phyloP scores from a whole-genome alignment of 2,329 filamentous ascomycete species.

The Coccinonectria pachysandricola region DNA sequence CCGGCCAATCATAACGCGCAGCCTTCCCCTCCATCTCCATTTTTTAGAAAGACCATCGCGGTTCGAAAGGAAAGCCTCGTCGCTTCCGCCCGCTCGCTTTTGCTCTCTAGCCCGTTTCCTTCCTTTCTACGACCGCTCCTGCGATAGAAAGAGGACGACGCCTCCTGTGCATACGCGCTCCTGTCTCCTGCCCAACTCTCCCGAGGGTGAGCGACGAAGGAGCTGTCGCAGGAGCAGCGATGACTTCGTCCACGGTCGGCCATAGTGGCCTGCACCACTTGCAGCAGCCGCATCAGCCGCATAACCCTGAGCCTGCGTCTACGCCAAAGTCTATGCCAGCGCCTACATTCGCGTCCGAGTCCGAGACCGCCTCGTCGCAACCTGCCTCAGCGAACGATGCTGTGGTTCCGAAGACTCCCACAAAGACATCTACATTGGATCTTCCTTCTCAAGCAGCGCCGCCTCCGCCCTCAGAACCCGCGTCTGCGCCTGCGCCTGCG shows the following conservation, averaged over 20 bases:
- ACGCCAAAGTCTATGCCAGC: constrained; percentile 7
- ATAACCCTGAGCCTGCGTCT: constrained; percentile 12
- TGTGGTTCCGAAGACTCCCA: constrained; percentile 5
- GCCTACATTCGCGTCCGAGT: constrained; percentile 7
- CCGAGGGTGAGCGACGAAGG: constrained; percentile 36
- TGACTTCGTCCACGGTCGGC: constrained; percentile 48
- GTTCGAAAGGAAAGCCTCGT: constrained; percentile 21
- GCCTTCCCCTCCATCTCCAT: constrained; percentile 13
- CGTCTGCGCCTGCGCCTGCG: constrained; percentile 3
- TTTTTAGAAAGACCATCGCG: constrained; percentile 20
- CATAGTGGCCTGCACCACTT: constrained; percentile 18
- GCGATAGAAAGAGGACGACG: constrained; percentile 7
- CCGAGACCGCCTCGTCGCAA: constrained; percentile 5
- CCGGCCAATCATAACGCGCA: constrained; percentile 15
- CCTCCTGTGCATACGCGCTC: constrained; percentile 11
- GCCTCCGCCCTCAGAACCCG: constrained; percentile 3
- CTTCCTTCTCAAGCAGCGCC: constrained; percentile 6
- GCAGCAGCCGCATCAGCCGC: constrained; percentile 11
- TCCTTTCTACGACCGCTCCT: constrained; percentile 10
- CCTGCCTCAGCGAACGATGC: constrained; percentile 4
- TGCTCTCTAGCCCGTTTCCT: no score
- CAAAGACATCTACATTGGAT: constrained; percentile 4
- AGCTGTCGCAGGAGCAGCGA: constrained; percentile 47
- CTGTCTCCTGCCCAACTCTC: constrained; percentile 11
- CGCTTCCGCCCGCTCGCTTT: constrained; percentile 19